Conservation (phyloP, 371 early-diverging fungal species). For the Mucor piriformis region DNA sequence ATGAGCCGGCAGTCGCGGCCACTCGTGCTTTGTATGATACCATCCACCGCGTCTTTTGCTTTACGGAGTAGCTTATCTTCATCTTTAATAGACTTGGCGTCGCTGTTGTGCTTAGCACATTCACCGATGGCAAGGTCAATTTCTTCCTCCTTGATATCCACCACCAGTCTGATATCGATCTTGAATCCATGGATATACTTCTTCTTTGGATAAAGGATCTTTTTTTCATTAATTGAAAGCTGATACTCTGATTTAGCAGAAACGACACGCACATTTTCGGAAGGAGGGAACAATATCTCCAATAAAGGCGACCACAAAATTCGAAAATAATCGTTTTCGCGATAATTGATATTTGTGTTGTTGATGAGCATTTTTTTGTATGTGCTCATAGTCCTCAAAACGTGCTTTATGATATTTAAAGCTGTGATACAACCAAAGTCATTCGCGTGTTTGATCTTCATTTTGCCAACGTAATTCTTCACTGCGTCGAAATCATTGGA, state of each 20-base stretch:
- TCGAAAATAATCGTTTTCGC: constrained; percentile 6
- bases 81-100: constrained; percentile 19
- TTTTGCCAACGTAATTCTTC: constrained; percentile 10
- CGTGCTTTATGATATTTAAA: constrained; percentile 17
- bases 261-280: constrained; percentile 1
- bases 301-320: not conserved
- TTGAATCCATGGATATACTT: constrained; percentile 4
- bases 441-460: constrained; percentile 10
- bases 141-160: constrained; percentile 9
- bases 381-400: constrained; percentile 10
- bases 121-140: constrained; percentile 20
- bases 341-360: not conserved
- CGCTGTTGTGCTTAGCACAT: constrained; percentile 19
- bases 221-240: not conserved
- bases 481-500: constrained; percentile 16
- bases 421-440: constrained; percentile 1
- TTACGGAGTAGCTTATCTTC: constrained; percentile 20
- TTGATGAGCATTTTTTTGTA: constrained; percentile 4
- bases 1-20: constrained; percentile 9
- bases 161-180: constrained; percentile 12
- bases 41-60: constrained; percentile 18
- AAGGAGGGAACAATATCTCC: constrained; percentile 5
- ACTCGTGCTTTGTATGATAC: constrained; percentile 13
- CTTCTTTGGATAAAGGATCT: not conserved
- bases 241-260: constrained; percentile 6